phyloP scores from a whole-genome alignment of 1,139 yeast genomes.

The Suhomyces terraborum region DNA sequence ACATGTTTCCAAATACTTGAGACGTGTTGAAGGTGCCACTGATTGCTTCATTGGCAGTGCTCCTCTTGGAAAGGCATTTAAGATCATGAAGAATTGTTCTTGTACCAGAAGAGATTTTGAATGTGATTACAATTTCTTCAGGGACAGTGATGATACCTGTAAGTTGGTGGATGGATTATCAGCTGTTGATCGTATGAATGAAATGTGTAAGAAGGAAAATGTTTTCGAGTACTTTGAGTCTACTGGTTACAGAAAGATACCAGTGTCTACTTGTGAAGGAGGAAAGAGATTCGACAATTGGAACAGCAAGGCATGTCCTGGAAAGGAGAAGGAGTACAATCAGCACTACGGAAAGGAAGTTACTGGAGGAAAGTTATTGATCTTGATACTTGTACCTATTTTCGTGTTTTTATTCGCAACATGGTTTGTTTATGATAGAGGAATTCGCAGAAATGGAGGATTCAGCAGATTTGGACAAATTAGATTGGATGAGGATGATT shows the following conservation, averaged over 20 bases:
- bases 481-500: conserved; percentile 67
- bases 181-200: conserved; percentile 63
- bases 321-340: conserved; percentile 68
- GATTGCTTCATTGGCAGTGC: conserved; percentile 85
- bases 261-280: conserved; percentile 73
- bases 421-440: conserved; percentile 80
- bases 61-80: conserved; percentile 64
- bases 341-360: conserved; percentile 58
- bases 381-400: conserved; percentile 61
- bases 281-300: conserved; percentile 69
- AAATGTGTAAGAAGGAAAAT: conserved; percentile 57
- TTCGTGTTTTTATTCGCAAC: conserved; percentile 56
- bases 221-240: conserved; percentile 74
- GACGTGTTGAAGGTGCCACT: conserved; percentile 59
- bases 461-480: conserved; percentile 83
- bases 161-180: conserved; percentile 70
- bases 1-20: conserved; percentile 74
- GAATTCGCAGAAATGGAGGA: conserved; percentile 79
- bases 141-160: conserved; percentile 82
- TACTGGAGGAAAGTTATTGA: conserved; percentile 53
- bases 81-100: conserved; percentile 65
- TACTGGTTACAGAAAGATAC: conserved; percentile 78
- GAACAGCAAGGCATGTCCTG: conserved; percentile 82
- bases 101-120: conserved; percentile 90
- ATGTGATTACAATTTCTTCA: conserved; percentile 84